Base-by-base conservation (phyloP, 192 early-diverging fungal species). In the Podila clonocystis region DNA sequence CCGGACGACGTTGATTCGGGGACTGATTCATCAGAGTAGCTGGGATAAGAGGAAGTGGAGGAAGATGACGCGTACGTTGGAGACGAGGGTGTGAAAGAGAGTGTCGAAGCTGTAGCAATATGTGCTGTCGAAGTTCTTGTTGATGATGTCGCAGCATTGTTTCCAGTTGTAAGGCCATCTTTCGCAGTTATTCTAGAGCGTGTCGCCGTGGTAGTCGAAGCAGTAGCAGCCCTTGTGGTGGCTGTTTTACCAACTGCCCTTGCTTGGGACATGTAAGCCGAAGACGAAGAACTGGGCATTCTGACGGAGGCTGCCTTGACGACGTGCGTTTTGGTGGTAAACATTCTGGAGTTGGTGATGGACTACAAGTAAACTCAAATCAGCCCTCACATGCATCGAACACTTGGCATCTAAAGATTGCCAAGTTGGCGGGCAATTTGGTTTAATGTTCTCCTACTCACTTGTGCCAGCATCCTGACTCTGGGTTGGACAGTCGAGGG, bases 271-370 rank as follows among this genome's bases (percentile, higher is more conserved):
- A 33, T 38, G 26, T 72, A 72, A 9, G 59, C 33, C 0, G 58
- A 72, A 13, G 50, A 58, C 9, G 76, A 58, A 3, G 68, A 48
- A 30, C 65, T 73, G 57, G 62, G 4, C 9, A 62, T 29, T 3
- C 50, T 50, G n/a, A 63, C 45, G 28, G 31, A 24, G 11, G 45
- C 55, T 24, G 77, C 64, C 49, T 80, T 80, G 62, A 73, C 50
- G 9, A 73, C 63, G 62, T 58, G 49, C n/a, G 70, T 58, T 64
- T 80, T 80, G 61, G 70, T 73, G 24, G 77, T 67, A 60, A 80
- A 68, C 20, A 70, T 65, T 17, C 77, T 61, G 58, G 63, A 48
- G 50, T 26, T 55, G 15, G 19, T 34, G 24, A 80, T 26, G 20
- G 70, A 52, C 70, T 72, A 33, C 17, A 29, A 34, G 48, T 15